Evolutionary conservation across 768 basidiomycete species (phyloP), one percentile per base, ranked within the genome.

Genomic region (Lyophyllum semitale): DNA sequence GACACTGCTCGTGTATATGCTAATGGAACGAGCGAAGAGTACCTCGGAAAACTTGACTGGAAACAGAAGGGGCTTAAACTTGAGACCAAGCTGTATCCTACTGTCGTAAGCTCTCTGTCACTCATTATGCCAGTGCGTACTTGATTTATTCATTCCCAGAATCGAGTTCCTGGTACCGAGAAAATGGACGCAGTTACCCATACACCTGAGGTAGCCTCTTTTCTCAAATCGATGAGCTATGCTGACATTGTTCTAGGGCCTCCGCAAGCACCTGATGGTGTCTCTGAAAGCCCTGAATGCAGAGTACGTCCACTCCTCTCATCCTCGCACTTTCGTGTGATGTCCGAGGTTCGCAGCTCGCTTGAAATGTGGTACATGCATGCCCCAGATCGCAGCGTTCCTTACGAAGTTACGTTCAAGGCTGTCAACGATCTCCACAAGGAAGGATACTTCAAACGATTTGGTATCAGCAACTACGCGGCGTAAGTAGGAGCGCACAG

Each of bases 381-480:
- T 55, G 80, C 76, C 11, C 86, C 85, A 1, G 84, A 88, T 62
- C 74, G 81, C 23, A 77, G 72, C 13, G 79, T 83, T 3, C 79
- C 84, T 0, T 85, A 81, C 51, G 80, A 83, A 59, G 74, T 81
- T 7, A 87, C 85, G 0, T 58, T 82, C 23, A 77, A 77, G 26
- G 81, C 77, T 13, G 71, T 85, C 2, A 74, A 87, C 43, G 77
- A 80, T 43, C 68, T 86, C 12, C 75, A 86, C 62, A 76, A 79
- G 41, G 77, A 84, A 56, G 85, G 85, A 0, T 73, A 77, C 43
- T 85, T 85, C 63, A 80, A 84, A 55, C 75, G 77, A n/a, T 82
- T 87, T 54, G 84, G 85, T 2, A 72, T 88, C 57, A 85, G 84
- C 61, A 87, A 87, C 65, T 87, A 73, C 53, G 72, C 79, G 4